phyloP scores from a whole-genome alignment of 1,284 basidiomycete species.

The Ustilago esculenta region DNA sequence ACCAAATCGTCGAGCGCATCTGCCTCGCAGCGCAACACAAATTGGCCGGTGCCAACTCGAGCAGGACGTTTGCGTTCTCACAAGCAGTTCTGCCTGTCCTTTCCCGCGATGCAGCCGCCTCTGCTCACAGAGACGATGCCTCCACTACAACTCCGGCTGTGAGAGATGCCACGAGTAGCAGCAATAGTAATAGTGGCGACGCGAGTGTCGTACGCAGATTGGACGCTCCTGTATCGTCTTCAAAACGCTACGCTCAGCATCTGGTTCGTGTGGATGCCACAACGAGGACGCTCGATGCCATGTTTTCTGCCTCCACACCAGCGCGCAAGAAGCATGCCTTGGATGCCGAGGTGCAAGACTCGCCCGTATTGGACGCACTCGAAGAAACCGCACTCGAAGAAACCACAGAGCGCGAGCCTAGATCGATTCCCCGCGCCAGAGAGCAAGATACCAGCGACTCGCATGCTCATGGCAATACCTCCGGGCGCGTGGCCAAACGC shows the following conservation, averaged over 20 bases:
- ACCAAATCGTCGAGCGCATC: constrained; percentile 82
- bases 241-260: constrained; percentile 75
- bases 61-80: constrained; percentile 57
- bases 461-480: neutral
- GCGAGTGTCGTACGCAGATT: constrained; percentile 1
- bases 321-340: constrained; percentile 25
- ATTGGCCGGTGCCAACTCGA: constrained; percentile 55
- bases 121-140: too few relatives aligned
- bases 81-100: constrained; percentile 37
- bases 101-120: constrained; percentile 16
- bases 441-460: constrained; percentile 2
- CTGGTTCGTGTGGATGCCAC: constrained; percentile 89
- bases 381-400: constrained; percentile 3
- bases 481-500: constrained; percentile 4
- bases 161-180: constrained; percentile 11
- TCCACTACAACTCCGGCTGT: constrained; percentile 14
- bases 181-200: constrained; percentile 17
- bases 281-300: constrained; percentile 90
- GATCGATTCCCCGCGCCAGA: neutral
- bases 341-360: neutral
- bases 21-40: constrained; percentile 67
- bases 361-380: constrained; percentile 1
- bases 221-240: constrained; percentile 19
- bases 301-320: constrained; percentile 26
- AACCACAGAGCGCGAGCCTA: constrained; percentile 3